Conservation (phyloP, 495 filamentous ascomycete species). For the Neurospora intermedia region DNA sequence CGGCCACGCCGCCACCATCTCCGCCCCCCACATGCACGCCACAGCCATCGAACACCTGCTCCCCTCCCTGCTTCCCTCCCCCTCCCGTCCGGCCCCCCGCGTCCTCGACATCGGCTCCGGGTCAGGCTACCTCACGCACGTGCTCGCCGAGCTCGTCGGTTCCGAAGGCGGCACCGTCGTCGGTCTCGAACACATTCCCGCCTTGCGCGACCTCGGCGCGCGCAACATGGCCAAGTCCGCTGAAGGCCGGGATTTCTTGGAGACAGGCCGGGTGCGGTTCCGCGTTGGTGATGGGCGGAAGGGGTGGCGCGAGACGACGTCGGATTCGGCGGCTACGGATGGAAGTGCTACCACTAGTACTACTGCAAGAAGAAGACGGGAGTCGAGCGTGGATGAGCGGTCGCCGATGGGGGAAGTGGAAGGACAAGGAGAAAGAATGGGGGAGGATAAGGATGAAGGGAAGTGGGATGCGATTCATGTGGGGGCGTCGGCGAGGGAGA, state of each 20-base stretch:
- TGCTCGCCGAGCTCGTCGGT: constrained; percentile 71
- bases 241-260: constrained; percentile 53
- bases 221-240: constrained; percentile 63
- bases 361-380: too few species aligned
- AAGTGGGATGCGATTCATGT: constrained; percentile 89
- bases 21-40: constrained; percentile 96
- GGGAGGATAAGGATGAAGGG: constrained; percentile 9
- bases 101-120: constrained; percentile 88
- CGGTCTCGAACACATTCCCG: constrained; percentile 81
- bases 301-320: constrained; percentile 48
- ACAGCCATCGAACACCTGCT: constrained; percentile 59
- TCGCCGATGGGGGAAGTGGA: constrained; percentile 10
- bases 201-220: constrained; percentile 60
- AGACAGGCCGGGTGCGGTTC: constrained; percentile 54
- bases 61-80: constrained; percentile 41
- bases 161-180: constrained; percentile 50
- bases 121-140: constrained; percentile 84
- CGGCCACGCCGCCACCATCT: constrained; percentile 82
- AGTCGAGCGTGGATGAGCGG: too few species aligned
- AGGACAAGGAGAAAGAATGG: background rate
- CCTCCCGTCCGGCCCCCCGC: constrained; percentile 28
- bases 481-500: constrained; percentile 67
- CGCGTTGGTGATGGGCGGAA: constrained; percentile 71
- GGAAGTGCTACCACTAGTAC: too few species aligned
- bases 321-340: too few species aligned